These are phyloP conservation scores for Chrysopogon serrulatus DNA, from an alignment of 176 grass and related monocot genomes.

Conservation along the genomic window DNA sequence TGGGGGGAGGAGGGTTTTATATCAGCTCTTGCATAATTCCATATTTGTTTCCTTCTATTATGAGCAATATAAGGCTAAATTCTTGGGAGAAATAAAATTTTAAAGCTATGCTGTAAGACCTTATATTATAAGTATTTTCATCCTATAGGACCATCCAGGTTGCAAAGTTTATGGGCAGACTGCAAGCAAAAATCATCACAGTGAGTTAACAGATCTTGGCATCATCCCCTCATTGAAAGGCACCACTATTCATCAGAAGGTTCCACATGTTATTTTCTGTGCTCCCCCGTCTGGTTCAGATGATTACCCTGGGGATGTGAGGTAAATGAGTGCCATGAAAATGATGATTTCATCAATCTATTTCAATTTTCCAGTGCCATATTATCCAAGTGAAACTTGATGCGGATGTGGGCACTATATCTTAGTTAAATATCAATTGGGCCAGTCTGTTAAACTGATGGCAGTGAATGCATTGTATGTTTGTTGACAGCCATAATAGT, in stretches of 20 bases:
- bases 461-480: background rate
- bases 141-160: slow-evolving; percentile 61
- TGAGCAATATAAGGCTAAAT: background rate
- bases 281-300: slow-evolving; percentile 68
- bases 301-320: slow-evolving; percentile 75
- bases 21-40: background rate
- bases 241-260: slow-evolving; percentile 49
- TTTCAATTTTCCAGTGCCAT: background rate
- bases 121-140: background rate
- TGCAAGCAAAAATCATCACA: slow-evolving; percentile 79
- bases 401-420: background rate
- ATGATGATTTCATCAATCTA: slow-evolving; percentile 10
- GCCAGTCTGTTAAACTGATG: background rate
- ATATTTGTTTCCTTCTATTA: background rate
- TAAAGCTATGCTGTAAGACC: background rate
- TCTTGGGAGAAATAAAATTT: background rate
- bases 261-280: slow-evolving; percentile 84
- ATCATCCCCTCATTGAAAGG: slow-evolving; percentile 68
- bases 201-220: slow-evolving; percentile 58
- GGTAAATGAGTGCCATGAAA: slow-evolving; percentile 31
- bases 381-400: background rate
- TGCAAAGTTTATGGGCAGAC: slow-evolving; percentile 90
- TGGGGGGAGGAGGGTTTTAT: background rate
- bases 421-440: background rate
- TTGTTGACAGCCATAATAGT: background rate